Evolutionary conservation across 257 asterid species (phyloP).

Genomic region (Salvia miltiorrhiza): DNA sequence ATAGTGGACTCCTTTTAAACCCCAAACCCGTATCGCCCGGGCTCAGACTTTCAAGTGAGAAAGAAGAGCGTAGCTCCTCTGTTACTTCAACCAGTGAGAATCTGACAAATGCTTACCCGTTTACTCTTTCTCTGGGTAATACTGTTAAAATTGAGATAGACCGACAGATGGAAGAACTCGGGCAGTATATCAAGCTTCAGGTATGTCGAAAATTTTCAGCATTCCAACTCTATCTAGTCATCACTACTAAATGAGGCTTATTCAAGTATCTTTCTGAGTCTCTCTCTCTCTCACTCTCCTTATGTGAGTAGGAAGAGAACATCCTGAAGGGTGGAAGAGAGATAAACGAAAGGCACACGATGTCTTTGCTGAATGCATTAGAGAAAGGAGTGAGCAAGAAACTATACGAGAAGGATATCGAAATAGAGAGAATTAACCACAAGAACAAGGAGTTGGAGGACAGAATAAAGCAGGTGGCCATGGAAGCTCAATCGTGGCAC

Average conservation of each 20-base stretch:
- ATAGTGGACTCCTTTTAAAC: conserved; percentile 31
- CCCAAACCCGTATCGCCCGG: conserved; percentile 49
- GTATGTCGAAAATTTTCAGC: conserved; percentile 16
- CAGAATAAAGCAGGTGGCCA: conserved; percentile 46
- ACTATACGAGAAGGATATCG: conserved; percentile 47
- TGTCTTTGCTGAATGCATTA: conserved; percentile 38
- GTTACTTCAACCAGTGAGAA: conserved; percentile 38
- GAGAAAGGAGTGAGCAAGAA: conserved; percentile 42
- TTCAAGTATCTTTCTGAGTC: background rate
- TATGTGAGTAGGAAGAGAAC: conserved; percentile 43
- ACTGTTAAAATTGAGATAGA: conserved; percentile 39
- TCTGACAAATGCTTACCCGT: conserved; percentile 25
- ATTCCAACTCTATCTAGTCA: background rate
- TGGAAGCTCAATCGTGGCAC: conserved; percentile 66
- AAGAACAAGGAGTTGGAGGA: conserved; percentile 61
- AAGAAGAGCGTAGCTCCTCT: conserved; percentile 39
- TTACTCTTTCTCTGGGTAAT: conserved; percentile 27
- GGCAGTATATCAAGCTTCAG: conserved; percentile 46
- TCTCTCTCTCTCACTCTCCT: background rate
- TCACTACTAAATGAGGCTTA: background rate
- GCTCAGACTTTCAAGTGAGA: conserved; percentile 41
- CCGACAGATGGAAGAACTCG: conserved; percentile 46
- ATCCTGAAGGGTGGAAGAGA: conserved; percentile 48
- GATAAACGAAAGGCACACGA: conserved; percentile 43
- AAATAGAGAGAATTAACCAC: conserved; percentile 43